Conservation (phyloP, 768 basidiomycete species). For the Neoboletus magnificus region DNA sequence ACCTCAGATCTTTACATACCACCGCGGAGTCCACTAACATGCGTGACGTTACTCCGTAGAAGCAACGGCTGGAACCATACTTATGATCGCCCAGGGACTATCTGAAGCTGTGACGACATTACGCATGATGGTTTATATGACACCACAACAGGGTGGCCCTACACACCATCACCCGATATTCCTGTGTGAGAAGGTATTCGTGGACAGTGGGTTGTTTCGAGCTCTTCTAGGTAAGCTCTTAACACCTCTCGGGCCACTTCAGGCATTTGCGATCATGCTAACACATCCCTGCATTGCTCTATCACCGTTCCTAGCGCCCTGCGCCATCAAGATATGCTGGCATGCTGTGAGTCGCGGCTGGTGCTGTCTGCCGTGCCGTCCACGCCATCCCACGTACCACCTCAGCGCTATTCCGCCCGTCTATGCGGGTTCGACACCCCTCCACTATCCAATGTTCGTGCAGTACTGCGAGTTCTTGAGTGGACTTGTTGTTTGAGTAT, state of each 20-base stretch:
- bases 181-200: not conserved
- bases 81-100: not conserved
- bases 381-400: not conserved
- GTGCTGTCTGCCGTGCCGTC: not conserved
- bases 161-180: not conserved
- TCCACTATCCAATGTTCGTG: not conserved
- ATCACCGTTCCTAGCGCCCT: not conserved
- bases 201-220: not conserved
- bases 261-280: too few relatives aligned
- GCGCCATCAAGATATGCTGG: not conserved
- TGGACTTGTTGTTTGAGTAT: too few relatives aligned
- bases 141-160: not conserved
- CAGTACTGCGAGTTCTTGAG: too few relatives aligned
- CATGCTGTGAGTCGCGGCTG: not conserved
- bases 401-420: too few relatives aligned
- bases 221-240: not conserved
- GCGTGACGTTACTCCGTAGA: too few relatives aligned
- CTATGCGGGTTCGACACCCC: not conserved
- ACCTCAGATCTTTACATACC: too few relatives aligned
- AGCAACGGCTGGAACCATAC: not conserved
- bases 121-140: not conserved
- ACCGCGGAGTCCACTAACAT: too few relatives aligned
- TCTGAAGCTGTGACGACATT: not conserved
- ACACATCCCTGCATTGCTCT: not conserved
- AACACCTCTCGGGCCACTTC: not conserved